Evolutionary conservation across 768 basidiomycete genomes (phyloP).

Genomic region (Wakefieldia striispora): DNA sequence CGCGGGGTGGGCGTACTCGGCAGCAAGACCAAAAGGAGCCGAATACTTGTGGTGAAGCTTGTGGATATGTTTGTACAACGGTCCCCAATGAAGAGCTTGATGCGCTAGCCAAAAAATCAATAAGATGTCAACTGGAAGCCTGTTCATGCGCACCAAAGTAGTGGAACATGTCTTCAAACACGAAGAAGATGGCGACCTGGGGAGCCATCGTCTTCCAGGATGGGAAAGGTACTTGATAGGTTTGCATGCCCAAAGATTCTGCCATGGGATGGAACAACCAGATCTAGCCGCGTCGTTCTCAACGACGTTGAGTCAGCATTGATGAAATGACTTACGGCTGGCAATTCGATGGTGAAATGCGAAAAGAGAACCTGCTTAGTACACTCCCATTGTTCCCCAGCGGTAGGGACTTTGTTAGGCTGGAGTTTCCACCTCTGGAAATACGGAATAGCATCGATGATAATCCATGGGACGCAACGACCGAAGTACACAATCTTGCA

Average conservation of each 20-base stretch:
- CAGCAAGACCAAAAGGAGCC: constrained; percentile 95
- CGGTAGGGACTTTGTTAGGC: constrained; percentile 76
- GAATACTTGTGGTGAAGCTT: constrained; percentile 97
- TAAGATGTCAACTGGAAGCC: neutral
- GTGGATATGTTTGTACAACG: constrained; percentile 90
- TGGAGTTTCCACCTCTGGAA: constrained; percentile 95
- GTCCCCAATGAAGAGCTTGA: constrained; percentile 81
- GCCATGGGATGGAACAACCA: constrained; percentile 92
- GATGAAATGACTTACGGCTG: constrained; percentile 54
- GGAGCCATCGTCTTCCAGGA: constrained; percentile 61
- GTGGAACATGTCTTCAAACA: constrained; percentile 96
- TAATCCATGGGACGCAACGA: constrained; percentile 91
- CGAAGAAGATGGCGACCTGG: constrained; percentile 86
- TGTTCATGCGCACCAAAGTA: constrained; percentile 60
- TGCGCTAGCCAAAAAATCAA: constrained; percentile 56
- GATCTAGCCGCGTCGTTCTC: constrained; percentile 49
- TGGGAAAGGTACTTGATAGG: constrained; percentile 93
- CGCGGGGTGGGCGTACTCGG: constrained; percentile 96
- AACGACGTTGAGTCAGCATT: neutral
- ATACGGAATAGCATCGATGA: constrained; percentile 92
- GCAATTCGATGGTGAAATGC: constrained; percentile 94
- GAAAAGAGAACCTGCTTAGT: constrained; percentile 92
- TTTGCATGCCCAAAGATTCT: constrained; percentile 83
- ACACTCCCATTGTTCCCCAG: constrained; percentile 90
- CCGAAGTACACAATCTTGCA: constrained; percentile 93